Evolutionary conservation across 805 yeast species (phyloP), one percentile per base, ranked within the genome.

Genomic region (Debaryomyces tyrocola): DNA sequence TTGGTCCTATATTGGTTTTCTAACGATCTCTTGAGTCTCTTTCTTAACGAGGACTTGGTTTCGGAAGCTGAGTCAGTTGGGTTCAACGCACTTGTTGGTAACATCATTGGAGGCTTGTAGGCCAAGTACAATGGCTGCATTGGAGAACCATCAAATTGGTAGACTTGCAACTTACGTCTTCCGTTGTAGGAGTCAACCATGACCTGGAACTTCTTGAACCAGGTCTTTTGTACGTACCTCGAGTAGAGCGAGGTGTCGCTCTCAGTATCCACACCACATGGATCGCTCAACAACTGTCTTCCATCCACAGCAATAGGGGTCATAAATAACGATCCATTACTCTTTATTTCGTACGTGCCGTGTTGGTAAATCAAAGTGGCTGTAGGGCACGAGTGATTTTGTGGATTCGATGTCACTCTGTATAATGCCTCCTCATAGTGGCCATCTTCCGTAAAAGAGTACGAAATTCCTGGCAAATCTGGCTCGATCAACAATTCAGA

Each of bases 401-500:
- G 62, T 5, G 96, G 74, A 66, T 89, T 80, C n/a, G 87, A 70
- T 0, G 80, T 67, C 20, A 94, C 83, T 58, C 89, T 84, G 65
- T 94, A 94, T 36, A 83, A 63, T 6, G 99, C 99, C 64, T 87
- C 88, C 69, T 94, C 99, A 64, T 78, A 94, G 64, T 74, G 81
- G 4, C 98, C 98, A 67, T 94, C 98, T 20, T 78, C 84, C 1
- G 97, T 91, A 74, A 94, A 94, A 2, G 97, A 89, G 67, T 85
- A 89, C 4, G 95, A 85, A 45, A 92, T 80, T 33, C 99, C 99
- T 1, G 99, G 97, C 36, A 94, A 76, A 7, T 91, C 92, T 2
- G 99, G 99, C 64, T 94, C 99, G 50, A 90, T 88, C 47, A 94
- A 73, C 14, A 92, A 79, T 66, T 94, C 99, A 62, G 92, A 97